A percentile compares a stretch with the other conserved stretches of the same genome.
Conservation (phyloP, 1,284 basidiomycete species). For the Irpex rosettiformis region DNA sequence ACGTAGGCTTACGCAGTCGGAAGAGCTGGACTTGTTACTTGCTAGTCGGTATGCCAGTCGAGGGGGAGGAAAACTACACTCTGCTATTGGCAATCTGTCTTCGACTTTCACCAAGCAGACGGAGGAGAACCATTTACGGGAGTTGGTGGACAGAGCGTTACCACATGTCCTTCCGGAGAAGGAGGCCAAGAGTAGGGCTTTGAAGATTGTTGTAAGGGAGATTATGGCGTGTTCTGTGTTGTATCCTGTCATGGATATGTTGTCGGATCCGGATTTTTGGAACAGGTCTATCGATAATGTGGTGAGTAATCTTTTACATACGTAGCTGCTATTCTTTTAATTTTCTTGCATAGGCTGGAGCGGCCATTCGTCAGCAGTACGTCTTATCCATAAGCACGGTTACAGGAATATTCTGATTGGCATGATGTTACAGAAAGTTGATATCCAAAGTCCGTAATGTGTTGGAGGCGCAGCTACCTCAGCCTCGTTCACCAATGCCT, state of each 20-base stretch:
- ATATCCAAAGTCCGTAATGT: conserved; percentile 82
- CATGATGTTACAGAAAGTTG: conserved; percentile 50
- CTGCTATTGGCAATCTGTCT: conserved; percentile 80
- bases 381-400: conserved; percentile 32
- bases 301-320: conserved; percentile 41
- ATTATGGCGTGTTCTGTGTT: conserved; percentile 80
- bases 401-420: too few species aligned
- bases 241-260: conserved; percentile 86
- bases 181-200: conserved; percentile 68
- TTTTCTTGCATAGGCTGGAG: conserved; percentile 62
- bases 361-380: conserved; percentile 87
- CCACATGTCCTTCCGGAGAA: conserved; percentile 72
- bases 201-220: conserved; percentile 78
- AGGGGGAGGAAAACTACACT: conserved; percentile 63
- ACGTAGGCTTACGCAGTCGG: conserved; percentile 76
- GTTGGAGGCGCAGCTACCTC: conserved; percentile 75
- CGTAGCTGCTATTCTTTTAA: conserved; percentile 14
- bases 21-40: conserved; percentile 81
- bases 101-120: conserved; percentile 86
- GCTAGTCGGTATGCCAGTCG: conserved; percentile 74
- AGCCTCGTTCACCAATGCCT: conserved; percentile 38
- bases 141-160: conserved; percentile 68
- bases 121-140: conserved; percentile 82
- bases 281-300: conserved; percentile 89
- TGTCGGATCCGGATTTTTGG: conserved; percentile 96